Conservation (phyloP, 2,329 filamentous ascomycete genomes). For the Blastomyces gilchristii region DNA sequence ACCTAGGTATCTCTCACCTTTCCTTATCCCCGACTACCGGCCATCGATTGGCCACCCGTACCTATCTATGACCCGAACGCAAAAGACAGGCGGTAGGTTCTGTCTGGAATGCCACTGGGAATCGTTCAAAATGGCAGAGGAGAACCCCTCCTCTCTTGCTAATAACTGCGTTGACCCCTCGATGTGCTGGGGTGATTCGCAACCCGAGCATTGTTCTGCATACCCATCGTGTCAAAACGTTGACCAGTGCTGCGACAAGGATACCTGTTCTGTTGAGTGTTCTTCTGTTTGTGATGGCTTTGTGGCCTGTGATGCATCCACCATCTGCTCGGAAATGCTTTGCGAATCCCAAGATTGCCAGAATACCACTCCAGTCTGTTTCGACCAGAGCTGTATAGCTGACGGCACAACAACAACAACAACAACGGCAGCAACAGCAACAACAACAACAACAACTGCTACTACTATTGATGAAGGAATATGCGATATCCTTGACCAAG, state of each 20-base stretch:
- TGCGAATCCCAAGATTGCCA: constrained; percentile 23
- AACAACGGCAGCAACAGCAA: too few relatives aligned
- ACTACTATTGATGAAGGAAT: constrained; percentile 21
- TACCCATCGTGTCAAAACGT: constrained; percentile 13
- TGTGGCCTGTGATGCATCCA: constrained; percentile 31
- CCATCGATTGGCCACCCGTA: background rate
- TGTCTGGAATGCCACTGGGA: constrained; percentile 37
- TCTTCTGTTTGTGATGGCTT: constrained; percentile 34
- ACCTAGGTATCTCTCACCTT: too few relatives aligned
- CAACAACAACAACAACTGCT: too few relatives aligned
- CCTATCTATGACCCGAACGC: constrained; percentile 11
- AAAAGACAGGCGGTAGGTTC: constrained; percentile 22
- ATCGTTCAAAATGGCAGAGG: constrained; percentile 27
- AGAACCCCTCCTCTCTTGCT: constrained; percentile 20
- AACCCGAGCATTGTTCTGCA: constrained; percentile 22
- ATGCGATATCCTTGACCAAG: constrained; percentile 27
- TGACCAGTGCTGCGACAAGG: constrained; percentile 30
- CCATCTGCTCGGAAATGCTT: constrained; percentile 30
- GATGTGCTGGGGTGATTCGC: constrained; percentile 23
- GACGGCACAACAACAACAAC: constrained; percentile 10
- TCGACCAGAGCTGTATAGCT: constrained; percentile 30
- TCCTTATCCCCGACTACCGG: background rate
- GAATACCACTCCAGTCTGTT: constrained; percentile 26
- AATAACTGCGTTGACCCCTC: constrained; percentile 17
- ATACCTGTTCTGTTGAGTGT: constrained; percentile 30